phyloP scores from a whole-genome alignment of 176 grass and related monocot species.

The Oropetium thomaeum region DNA sequence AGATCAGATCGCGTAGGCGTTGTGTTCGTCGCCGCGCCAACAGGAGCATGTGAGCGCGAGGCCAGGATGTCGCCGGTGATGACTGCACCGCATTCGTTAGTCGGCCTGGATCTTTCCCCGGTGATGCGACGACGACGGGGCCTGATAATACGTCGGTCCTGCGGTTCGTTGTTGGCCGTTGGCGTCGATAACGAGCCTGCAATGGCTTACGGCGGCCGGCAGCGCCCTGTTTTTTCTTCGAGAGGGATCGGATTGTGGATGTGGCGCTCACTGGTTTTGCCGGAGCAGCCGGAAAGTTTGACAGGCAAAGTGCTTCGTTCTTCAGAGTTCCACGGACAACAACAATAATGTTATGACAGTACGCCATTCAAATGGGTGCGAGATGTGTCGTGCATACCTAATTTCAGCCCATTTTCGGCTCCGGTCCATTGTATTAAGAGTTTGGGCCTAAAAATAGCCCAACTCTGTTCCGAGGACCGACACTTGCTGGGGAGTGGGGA shows the following conservation, averaged over 20 bases:
- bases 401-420: neutral
- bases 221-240: neutral
- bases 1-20: neutral
- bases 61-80: neutral
- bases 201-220: neutral
- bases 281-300: neutral
- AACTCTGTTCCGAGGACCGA: neutral
- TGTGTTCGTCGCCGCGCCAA: neutral
- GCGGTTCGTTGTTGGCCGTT: neutral
- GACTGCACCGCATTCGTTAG: neutral
- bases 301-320: neutral
- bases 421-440: neutral
- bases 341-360: too few relatives aligned
- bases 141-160: neutral
- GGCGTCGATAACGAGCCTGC: neutral
- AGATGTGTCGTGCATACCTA: too few relatives aligned
- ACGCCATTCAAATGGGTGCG: too few relatives aligned
- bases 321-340: neutral
- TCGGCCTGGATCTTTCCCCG: neutral
- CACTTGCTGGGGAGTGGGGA: neutral
- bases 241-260: too few relatives aligned
- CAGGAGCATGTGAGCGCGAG: constrained; percentile 13
- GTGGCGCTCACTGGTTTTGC: neutral
- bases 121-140: neutral
- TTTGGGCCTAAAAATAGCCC: neutral